phyloP scores from a whole-genome alignment of 2,329 filamentous ascomycete genomes.

The Colletotrichum scovillei region DNA sequence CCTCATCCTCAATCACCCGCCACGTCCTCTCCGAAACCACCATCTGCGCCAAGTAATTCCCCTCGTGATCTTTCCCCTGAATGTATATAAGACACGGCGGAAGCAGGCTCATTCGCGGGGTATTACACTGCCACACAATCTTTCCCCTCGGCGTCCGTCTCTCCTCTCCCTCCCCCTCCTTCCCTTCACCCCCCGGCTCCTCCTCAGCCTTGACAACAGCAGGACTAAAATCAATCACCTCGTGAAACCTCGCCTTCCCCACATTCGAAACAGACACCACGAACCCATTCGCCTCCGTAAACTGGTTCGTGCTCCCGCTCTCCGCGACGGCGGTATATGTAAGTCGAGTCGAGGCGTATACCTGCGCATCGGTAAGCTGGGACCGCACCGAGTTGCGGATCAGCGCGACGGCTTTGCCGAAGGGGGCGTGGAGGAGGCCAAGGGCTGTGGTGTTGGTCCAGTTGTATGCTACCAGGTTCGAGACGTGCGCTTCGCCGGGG shows the following conservation, averaged over 20 bases:
- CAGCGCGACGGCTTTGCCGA: conserved; percentile 10
- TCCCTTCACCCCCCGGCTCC: not conserved
- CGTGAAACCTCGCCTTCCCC: conserved; percentile 27
- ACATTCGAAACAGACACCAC: conserved; percentile 24
- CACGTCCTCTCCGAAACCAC: conserved; percentile 17
- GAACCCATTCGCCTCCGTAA: conserved; percentile 23
- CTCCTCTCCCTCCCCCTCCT: not conserved
- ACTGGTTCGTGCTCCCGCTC: conserved; percentile 26
- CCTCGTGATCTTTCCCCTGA: conserved; percentile 20
- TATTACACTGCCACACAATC: conserved; percentile 31
- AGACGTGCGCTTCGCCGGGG: conserved; percentile 5
- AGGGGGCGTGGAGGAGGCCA: not conserved
- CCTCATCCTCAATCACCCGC: conserved; percentile 8
- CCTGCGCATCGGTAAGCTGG: conserved; percentile 21
- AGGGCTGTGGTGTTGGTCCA: conserved; percentile 18
- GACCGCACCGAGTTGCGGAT: conserved; percentile 6
- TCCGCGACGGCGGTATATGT: conserved; percentile 28
- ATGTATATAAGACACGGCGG: conserved; percentile 26
- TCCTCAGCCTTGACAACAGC: not conserved
- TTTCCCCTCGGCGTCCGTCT: conserved; percentile 18
- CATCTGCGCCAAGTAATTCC: conserved; percentile 32
- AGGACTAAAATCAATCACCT: conserved; percentile 30
- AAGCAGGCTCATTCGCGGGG: conserved; percentile 11
- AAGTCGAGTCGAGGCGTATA: conserved; percentile 22
- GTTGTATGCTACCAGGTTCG: conserved; percentile 29